Base-by-base conservation (phyloP, 139 green algal genomes). In the Chlamydomonas sp. region DNA sequence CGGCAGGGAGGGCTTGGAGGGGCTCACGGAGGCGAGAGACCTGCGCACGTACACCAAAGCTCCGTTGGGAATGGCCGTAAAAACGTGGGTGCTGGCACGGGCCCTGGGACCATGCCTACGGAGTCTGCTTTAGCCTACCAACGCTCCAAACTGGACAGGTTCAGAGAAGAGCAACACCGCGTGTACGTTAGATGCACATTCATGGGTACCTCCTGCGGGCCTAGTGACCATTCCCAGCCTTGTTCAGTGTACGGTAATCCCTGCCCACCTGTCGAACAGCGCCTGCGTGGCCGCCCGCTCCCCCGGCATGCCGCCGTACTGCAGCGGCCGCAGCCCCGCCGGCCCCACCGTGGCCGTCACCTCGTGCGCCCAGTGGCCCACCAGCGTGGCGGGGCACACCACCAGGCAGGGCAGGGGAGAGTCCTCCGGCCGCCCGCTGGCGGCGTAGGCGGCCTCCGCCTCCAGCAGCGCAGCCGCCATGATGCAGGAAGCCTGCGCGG, bases 321-420 rank as follows among this genome's bases (percentile, higher is more conserved):
- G 74, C 83, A 98, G 72, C 9, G 94, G 85, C 5, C 89, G 85
- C 79, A 99, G 85, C 6, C 91, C 90, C 8, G 87, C 79, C 2
- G 75, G 18, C 62, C 90, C 91, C 59, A 98, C 89, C 87, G 96
- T 98, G 85, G 95, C 95, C 6, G 80, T 84, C 0, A 98, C 92
- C 85, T 99, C 97, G 72, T 97, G 93, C n/a, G 92, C 93, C 98
- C 98, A 99, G 92, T 99, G 97, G 2, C 89, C 92, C 17, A 99
- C 97, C 10, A 99, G 93, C 8, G 97, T 99, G 66, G 97, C 91
- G 14, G 98, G 98, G 91, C 98, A 99, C 3, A 99, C 95, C 0
- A 99, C 93, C 68, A 99, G 90, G 49, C 92, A 96, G 6, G 95
- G 93, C 49, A 94, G 79, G 8, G 72, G 90, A 20, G 57, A 49